A percentile compares a stretch with the other conserved stretches of the same genome.
Evolutionary conservation across 2,329 filamentous ascomycete genomes (phyloP).

Genomic region (Fusarium transvaalense): DNA sequence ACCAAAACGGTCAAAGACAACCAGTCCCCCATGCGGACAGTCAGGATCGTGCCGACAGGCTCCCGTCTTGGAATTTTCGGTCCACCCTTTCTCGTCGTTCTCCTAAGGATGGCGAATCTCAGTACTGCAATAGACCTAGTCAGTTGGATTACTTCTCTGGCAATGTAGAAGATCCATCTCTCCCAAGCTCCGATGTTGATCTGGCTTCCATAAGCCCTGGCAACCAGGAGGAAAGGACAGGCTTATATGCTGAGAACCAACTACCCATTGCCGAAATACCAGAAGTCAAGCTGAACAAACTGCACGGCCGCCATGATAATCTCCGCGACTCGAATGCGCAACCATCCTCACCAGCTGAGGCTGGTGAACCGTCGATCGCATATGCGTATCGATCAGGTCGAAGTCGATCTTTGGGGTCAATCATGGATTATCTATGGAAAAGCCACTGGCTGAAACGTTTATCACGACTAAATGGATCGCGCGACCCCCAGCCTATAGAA

Average conservation of each 20-base stretch:
- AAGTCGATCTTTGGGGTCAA: conserved; percentile 46
- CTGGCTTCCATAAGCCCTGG: background rate
- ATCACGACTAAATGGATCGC: conserved; percentile 46
- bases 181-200: background rate
- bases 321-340: conserved; percentile 16
- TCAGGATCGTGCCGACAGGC: conserved; percentile 46
- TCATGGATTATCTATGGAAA: conserved; percentile 53
- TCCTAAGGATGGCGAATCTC: background rate
- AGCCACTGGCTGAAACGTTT: conserved; percentile 53
- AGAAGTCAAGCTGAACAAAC: background rate
- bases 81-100: conserved; percentile 16
- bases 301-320: background rate
- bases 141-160: conserved; percentile 36
- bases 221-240: background rate
- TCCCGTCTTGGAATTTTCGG: conserved; percentile 42
- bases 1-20: conserved; percentile 24
- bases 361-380: background rate
- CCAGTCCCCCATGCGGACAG: conserved; percentile 33
- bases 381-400: conserved; percentile 30
- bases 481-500: conserved; percentile 49
- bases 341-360: conserved; percentile 1
- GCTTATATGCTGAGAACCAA: background rate
- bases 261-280: background rate
- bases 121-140: background rate
- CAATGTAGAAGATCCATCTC: background rate